phyloP scores from a whole-genome alignment of 2,329 filamentous ascomycete species.

The Ustilaginoidea virens region DNA sequence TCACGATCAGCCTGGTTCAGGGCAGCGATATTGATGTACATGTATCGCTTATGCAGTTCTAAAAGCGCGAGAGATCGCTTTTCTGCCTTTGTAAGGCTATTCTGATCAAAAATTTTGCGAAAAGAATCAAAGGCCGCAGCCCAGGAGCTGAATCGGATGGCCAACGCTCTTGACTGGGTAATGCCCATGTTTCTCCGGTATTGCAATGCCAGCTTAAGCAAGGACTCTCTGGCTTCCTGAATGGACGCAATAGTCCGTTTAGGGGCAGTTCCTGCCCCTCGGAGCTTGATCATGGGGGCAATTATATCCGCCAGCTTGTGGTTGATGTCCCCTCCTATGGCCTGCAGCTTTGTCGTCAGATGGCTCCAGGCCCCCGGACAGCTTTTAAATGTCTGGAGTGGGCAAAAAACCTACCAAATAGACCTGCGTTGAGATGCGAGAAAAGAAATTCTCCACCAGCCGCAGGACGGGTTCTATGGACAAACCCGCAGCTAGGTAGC shows the following conservation, averaged over 20 bases:
- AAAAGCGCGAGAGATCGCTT: constrained; percentile 3
- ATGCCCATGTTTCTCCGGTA: constrained; percentile 1
- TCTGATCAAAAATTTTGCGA: neutral
- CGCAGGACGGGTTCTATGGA: constrained; percentile 1
- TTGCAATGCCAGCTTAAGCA: constrained; percentile 2
- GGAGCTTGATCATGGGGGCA: constrained; percentile 2
- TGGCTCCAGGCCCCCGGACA: no score
- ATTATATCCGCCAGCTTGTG: constrained; percentile 3
- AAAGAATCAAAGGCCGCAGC: constrained; percentile 2
- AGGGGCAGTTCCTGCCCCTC: neutral
- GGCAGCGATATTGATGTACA: constrained; percentile 4
- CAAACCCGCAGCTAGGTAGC: neutral
- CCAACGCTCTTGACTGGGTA: neutral
- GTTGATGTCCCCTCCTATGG: constrained; percentile 3
- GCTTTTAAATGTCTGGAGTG: no score
- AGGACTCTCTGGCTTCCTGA: constrained; percentile 2
- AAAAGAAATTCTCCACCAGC: constrained; percentile 4
- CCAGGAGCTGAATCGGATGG: constrained; percentile 1
- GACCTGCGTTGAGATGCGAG: constrained; percentile 3
- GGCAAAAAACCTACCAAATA: constrained; percentile 3
- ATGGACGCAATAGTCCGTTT: constrained; percentile 2
- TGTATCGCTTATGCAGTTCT: constrained; percentile 3
- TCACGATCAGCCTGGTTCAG: constrained; percentile 2
- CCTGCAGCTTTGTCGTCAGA: neutral
- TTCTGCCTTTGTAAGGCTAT: constrained; percentile 1